Percentiles rank a stretch among this genome's conserved stretches.
Evolutionary conservation across 768 basidiomycete genomes (phyloP).

Genomic region (Coprinopsis cinerea): DNA sequence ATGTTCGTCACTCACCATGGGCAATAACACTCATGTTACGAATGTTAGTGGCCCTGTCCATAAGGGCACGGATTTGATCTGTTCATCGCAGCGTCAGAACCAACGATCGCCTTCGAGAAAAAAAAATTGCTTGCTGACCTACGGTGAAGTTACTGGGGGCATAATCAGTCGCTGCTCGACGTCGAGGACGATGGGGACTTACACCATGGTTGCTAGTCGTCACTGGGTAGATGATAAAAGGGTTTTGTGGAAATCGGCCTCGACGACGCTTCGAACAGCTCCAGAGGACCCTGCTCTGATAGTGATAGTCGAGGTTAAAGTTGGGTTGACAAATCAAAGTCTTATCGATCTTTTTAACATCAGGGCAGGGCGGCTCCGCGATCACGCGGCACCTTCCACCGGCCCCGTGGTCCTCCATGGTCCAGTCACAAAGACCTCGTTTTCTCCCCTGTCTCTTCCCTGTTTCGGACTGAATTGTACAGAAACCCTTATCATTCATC

Average conservation of each 20-base stretch:
- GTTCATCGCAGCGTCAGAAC: constrained; percentile 14
- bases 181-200: constrained; percentile 31
- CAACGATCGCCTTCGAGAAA: neutral
- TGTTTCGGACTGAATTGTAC: too few species aligned
- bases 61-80: constrained; percentile 86
- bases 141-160: constrained; percentile 77
- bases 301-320: constrained; percentile 33
- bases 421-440: neutral
- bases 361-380: constrained; percentile 28
- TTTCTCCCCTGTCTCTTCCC: neutral
- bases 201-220: constrained; percentile 75
- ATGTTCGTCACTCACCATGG: constrained; percentile 49
- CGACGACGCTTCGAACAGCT: constrained; percentile 25
- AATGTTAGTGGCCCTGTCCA: constrained; percentile 89
- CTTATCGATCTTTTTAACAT: constrained; percentile 34
- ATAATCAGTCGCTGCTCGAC: constrained; percentile 21
- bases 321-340: constrained; percentile 31
- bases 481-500: too few species aligned
- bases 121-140: constrained; percentile 44
- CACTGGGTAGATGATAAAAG: constrained; percentile 24
- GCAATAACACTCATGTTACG: constrained; percentile 95
- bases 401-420: neutral
- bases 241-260: constrained; percentile 21
- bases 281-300: constrained; percentile 27
- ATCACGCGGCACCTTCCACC: constrained; percentile 17